Evolutionary conservation across 148 eudicot species (phyloP), one percentile per base, ranked within the genome.

Genomic region (Chenopodium berlandieri): DNA sequence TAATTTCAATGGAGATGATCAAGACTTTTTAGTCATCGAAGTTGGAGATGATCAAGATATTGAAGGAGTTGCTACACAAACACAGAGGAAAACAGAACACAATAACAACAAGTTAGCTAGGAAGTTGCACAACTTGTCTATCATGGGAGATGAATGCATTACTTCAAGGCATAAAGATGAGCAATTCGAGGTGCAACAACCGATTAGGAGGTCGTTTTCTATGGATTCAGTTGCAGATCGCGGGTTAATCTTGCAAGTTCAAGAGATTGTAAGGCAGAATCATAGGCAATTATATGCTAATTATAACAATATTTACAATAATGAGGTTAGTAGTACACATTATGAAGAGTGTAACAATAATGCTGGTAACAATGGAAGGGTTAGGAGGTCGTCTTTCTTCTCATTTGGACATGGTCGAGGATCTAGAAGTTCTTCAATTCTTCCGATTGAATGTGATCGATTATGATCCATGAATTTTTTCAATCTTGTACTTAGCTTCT

Each of bases 11-110:
- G 84, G 79, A 4, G 73, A 83, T 47, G 87, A 88, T 40, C 88
- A 89, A 73, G 94, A 90, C 56, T 91, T 78, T 47, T 86, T 90
- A 46, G 91, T 89, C 23, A 88, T 91, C 63, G 93, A 91, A 52
- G 65, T 91, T 19, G 80, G 85, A 34, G 87, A 85, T 16, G 89
- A 78, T 27, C 27, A 27, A 68, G 82, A 22, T 76, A n/a, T 16
- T 9, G 25, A 72, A 37, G 27, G 44, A 37, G 7, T 19, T 40
- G 22, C 52, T 1, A 37, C 27, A 17, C 62, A 14, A 20, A 17
- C 3, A 1, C 87, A 88, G 17, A 80, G 89, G 72, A 90, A 87
- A 85, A 75, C 79, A 46, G 88, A 83, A 25, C 80, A 70, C 34
- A 62, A 63, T n/a, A 84, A 73, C 60, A 31, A 65, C 52, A 31